Conservation (phyloP, 164 flowering plant species). For the Cinnamomum micranthum region DNA sequence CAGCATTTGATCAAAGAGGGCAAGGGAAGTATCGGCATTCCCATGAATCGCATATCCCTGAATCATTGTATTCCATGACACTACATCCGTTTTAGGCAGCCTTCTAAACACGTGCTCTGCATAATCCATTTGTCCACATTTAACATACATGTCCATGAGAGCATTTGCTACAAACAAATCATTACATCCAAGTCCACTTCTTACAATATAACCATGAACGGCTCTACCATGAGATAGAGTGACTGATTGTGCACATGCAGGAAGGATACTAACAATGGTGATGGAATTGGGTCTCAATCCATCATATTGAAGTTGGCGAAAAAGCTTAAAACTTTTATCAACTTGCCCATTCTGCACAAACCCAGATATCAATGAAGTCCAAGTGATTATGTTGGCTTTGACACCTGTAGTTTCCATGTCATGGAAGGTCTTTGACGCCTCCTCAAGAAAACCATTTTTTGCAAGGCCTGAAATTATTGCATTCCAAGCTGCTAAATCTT, state of each 20-base stretch:
- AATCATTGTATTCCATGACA: constrained; percentile 33
- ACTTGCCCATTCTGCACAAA: constrained; percentile 24
- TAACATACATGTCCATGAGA: constrained; percentile 27
- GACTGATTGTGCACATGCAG: constrained; percentile 30
- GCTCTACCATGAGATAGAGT: constrained; percentile 25
- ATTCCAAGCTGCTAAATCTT: constrained; percentile 29
- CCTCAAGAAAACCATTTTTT: constrained; percentile 20
- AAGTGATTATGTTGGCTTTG: constrained; percentile 23
- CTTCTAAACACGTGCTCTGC: constrained; percentile 20
- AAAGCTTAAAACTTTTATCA: constrained; percentile 23
- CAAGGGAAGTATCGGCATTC: constrained; percentile 17
- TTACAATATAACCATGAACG: constrained; percentile 21
- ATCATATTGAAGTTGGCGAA: constrained; percentile 21
- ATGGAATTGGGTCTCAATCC: constrained; percentile 29
- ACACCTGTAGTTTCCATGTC: constrained; percentile 23
- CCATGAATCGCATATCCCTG: constrained; percentile 25
- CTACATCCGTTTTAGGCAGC: constrained; percentile 14
- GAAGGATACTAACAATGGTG: constrained; percentile 27
- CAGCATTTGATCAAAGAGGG: constrained; percentile 23
- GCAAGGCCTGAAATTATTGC: constrained; percentile 24
- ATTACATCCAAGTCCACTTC: constrained; percentile 13
- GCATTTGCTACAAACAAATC: constrained; percentile 24
- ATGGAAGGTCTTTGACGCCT: constrained; percentile 22
- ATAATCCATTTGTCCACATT: constrained; percentile 24
- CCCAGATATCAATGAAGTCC: constrained; percentile 30